Conservation (phyloP, 306 rosid genomes). For the Inga oerstediana region DNA sequence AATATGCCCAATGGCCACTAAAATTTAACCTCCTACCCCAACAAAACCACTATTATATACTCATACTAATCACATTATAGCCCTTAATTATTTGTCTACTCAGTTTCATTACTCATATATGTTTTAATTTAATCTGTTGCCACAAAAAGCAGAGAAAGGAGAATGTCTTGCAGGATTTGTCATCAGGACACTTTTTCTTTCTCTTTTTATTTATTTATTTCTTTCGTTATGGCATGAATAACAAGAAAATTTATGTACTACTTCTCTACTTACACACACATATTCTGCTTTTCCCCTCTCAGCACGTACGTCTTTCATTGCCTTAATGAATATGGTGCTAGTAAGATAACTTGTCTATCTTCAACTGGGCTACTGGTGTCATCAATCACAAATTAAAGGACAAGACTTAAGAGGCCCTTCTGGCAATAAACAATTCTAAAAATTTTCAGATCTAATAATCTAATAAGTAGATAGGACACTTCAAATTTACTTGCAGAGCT, state of each 20-base stretch:
- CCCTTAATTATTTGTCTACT: background rate
- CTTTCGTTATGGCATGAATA: constrained; percentile 13
- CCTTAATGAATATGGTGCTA: background rate
- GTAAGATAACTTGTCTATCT: background rate
- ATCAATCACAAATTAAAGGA: background rate
- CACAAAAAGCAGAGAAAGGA: background rate
- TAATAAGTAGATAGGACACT: background rate
- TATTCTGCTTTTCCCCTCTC: background rate
- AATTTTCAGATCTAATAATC: background rate
- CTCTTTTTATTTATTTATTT: background rate
- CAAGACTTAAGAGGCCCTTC: background rate
- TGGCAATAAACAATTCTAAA: background rate
- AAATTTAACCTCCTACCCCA: background rate
- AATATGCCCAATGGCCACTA: constrained; percentile 44
- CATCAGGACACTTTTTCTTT: background rate
- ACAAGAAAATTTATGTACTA: constrained; percentile 17
- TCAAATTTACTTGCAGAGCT: background rate
- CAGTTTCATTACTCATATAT: background rate
- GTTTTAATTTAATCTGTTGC: background rate
- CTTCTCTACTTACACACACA: background rate
- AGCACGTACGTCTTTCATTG: no score
- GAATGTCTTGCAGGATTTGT: background rate
- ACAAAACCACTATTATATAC: background rate
- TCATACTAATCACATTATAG: background rate
- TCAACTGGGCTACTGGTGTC: background rate